Evolutionary conservation across 1,284 basidiomycete species (phyloP).

Genomic region (Blastosporella zonata): DNA sequence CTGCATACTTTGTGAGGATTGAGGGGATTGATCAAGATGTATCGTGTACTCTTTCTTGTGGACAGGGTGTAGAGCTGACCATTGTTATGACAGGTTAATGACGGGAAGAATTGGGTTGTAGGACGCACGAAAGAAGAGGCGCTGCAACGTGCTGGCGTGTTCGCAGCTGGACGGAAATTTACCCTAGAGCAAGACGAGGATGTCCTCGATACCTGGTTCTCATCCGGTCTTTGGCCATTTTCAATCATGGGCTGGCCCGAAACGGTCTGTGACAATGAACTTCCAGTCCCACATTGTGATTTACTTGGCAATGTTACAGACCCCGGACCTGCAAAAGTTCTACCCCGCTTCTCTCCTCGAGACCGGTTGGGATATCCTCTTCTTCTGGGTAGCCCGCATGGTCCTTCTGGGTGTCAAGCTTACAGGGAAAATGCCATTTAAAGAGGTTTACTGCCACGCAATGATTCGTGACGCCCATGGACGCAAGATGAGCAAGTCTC

Average conservation of each 20-base stretch:
- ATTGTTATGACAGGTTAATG: slow-evolving; percentile 45
- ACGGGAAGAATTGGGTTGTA: slow-evolving; percentile 89
- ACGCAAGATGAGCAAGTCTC: slow-evolving; percentile 98
- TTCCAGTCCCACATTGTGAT: not conserved
- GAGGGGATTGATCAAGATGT: slow-evolving; percentile 81
- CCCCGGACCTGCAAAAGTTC: slow-evolving; percentile 73
- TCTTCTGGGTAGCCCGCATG: slow-evolving; percentile 99
- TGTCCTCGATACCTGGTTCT: slow-evolving; percentile 99
- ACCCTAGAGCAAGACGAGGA: slow-evolving; percentile 93
- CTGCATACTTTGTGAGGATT: slow-evolving; percentile 90
- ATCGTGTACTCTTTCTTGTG: slow-evolving; percentile 6
- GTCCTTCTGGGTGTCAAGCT: slow-evolving; percentile 90
- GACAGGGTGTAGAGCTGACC: not conserved
- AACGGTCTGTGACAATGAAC: slow-evolving; percentile 46
- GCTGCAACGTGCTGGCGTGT: slow-evolving; percentile 67
- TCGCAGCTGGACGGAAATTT: slow-evolving; percentile 74
- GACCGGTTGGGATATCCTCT: slow-evolving; percentile 98
- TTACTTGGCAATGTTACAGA: slow-evolving; percentile 37
- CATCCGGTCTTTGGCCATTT: slow-evolving; percentile 97
- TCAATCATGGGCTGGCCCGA: slow-evolving; percentile 98
- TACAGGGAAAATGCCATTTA: slow-evolving; percentile 91
- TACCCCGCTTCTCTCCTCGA: slow-evolving; percentile 92
- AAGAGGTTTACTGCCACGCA: slow-evolving; percentile 97
- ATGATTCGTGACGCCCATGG: slow-evolving; percentile 99
- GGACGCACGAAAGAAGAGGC: slow-evolving; percentile 84